Percentiles rank a stretch among this genome's conserved stretches.
These are phyloP conservation scores for Colletotrichum sp. DNA, from an alignment of 2,329 filamentous ascomycete species.

Conservation along the genomic window DNA sequence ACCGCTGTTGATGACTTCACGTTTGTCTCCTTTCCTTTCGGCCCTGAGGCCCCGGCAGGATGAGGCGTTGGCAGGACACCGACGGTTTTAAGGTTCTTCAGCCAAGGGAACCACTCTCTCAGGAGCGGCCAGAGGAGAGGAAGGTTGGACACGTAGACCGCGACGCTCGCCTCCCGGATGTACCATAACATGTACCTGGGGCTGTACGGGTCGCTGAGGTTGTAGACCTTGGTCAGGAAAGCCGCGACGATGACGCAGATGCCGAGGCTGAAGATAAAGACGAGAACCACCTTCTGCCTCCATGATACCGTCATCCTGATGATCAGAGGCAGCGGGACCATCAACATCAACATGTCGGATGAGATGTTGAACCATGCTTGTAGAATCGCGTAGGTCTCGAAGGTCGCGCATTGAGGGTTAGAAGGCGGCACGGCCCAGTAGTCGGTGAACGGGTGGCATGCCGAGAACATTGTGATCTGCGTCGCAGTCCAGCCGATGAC, in stretches of 20 bases:
- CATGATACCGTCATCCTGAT: conserved; percentile 34
- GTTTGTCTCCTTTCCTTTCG: not conserved
- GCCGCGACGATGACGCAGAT: conserved; percentile 49
- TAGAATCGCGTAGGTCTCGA: conserved; percentile 49
- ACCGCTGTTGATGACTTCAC: not conserved
- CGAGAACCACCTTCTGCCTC: conserved; percentile 48
- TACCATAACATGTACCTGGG: conserved; percentile 56
- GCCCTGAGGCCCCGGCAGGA: not conserved
- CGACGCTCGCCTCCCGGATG: conserved; percentile 56
- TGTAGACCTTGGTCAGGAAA: conserved; percentile 51
- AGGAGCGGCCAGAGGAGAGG: conserved; percentile 59
- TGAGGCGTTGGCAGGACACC: not conserved
- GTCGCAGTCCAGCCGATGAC: conserved; percentile 44
- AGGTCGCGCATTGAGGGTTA: conserved; percentile 50
- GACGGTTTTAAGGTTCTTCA: not conserved
- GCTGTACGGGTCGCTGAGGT: conserved; percentile 31
- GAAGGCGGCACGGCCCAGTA: conserved; percentile 55
- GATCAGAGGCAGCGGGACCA: conserved; percentile 52
- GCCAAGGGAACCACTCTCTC: conserved; percentile 32
- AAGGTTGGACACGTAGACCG: conserved; percentile 58
- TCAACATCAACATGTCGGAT: conserved; percentile 51
- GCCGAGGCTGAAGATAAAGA: conserved; percentile 54
- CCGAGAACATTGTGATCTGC: conserved; percentile 50
- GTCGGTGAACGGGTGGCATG: conserved; percentile 47
- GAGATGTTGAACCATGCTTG: conserved; percentile 54